phyloP scores from a whole-genome alignment of 305 asterid species.

The Solanum hybrid region DNA sequence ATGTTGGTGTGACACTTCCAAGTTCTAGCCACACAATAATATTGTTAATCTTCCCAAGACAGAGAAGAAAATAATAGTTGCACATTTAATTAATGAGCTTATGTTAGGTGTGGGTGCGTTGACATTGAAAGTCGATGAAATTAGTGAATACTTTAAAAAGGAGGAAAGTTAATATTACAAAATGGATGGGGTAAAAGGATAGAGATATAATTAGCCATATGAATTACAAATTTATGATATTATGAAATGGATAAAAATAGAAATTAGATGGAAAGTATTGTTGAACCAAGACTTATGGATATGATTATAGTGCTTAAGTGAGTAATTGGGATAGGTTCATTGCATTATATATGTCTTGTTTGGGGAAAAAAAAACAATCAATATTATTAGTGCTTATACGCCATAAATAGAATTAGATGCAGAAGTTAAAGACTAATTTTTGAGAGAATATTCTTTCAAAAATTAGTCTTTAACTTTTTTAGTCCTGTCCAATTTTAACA shows the following conservation, averaged over 20 bases:
- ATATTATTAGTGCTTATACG: neutral
- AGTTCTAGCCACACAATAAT: neutral
- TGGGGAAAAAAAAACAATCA: neutral
- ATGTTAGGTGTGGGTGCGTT: neutral
- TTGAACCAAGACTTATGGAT: neutral
- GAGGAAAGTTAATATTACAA: neutral
- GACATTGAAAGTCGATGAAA: neutral
- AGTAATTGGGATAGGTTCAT: neutral
- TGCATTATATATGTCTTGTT: neutral
- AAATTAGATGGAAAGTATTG: neutral
- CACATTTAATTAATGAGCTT: neutral
- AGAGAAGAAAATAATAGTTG: neutral
- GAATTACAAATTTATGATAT: neutral
- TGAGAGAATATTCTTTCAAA: neutral
- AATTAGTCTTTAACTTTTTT: no score
- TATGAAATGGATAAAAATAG: neutral
- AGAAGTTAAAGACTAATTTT: neutral
- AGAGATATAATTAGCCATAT: neutral
- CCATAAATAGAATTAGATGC: neutral
- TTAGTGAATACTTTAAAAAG: neutral
- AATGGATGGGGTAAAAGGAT: neutral
- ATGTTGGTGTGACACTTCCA: neutral
- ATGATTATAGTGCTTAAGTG: neutral
- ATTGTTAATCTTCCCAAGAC: neutral
- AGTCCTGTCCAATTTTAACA: no score